These are phyloP conservation scores for Dalbergia cultrata DNA, from an alignment of 306 rosid species.

Conservation along the genomic window DNA sequence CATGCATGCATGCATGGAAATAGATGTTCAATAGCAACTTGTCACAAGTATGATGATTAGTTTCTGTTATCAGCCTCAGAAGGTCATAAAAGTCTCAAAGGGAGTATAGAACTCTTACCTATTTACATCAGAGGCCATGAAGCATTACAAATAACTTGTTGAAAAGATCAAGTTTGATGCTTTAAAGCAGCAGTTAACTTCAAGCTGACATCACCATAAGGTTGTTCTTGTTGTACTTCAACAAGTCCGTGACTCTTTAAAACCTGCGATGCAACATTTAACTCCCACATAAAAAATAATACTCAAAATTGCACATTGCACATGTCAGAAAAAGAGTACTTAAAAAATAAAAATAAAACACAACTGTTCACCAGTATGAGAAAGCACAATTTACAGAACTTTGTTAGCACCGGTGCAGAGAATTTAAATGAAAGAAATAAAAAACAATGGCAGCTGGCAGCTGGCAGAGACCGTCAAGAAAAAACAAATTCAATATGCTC, in stretches of 20 bases:
- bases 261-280: constrained; percentile 60
- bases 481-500: too few species aligned
- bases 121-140: constrained; percentile 39
- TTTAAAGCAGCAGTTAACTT: constrained; percentile 63
- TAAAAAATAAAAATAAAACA: too few species aligned
- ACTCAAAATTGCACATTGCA: constrained; percentile 4
- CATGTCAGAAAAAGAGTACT: not conserved
- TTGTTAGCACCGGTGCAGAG: too few species aligned
- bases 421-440: too few species aligned
- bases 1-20: too few species aligned
- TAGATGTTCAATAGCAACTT: too few species aligned
- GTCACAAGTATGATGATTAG: not conserved
- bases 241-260: constrained; percentile 68
- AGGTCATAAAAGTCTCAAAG: not conserved
- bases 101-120: constrained; percentile 48
- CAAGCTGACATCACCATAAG: constrained; percentile 76
- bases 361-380: not conserved
- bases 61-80: not conserved
- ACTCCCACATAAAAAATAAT: constrained; percentile 39
- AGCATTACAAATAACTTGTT: not conserved
- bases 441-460: too few species aligned
- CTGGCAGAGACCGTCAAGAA: not conserved
- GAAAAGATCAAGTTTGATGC: constrained; percentile 56
- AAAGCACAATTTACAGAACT: not conserved
- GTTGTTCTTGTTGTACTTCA: constrained; percentile 77